Conservation (phyloP, 208 protist genomes). For the Trichomonas gallinae region DNA sequence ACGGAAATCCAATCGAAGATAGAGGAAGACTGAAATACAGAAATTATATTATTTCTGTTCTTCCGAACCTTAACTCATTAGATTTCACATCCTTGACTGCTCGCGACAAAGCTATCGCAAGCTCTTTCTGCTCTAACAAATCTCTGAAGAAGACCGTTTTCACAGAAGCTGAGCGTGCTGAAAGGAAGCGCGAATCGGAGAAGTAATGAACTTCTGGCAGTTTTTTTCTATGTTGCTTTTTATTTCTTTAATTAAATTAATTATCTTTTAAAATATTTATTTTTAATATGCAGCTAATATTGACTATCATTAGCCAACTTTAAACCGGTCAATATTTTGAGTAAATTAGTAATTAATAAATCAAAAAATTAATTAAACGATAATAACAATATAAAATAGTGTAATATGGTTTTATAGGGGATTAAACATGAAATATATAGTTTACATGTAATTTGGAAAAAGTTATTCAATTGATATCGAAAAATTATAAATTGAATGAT, state of each 20-base stretch:
- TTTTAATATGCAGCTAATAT: too few species aligned
- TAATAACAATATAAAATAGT: too few species aligned
- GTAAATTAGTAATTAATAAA: too few species aligned
- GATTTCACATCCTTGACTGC: background rate
- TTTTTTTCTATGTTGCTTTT: background rate
- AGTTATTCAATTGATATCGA: too few species aligned
- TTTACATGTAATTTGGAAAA: too few species aligned
- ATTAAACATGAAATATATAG: too few species aligned
- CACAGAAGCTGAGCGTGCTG: background rate
- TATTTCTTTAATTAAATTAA: background rate
- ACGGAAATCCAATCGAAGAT: constrained; percentile 22
- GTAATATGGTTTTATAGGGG: too few species aligned
- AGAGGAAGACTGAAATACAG: background rate
- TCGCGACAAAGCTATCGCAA: background rate
- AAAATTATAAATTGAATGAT: too few species aligned
- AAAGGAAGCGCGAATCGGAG: background rate
- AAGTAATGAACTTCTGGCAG: background rate
- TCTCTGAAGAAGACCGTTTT: background rate
- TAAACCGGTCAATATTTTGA: too few species aligned
- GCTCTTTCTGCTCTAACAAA: background rate
- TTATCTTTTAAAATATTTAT: too few species aligned
- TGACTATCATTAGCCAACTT: too few species aligned
- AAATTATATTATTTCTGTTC: background rate
- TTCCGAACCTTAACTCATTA: background rate
- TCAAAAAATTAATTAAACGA: too few species aligned